A percentile compares a stretch with the other conserved stretches of the same genome.
Evolutionary conservation across 2,329 filamentous ascomycete genomes (phyloP).

Genomic region (Cladobotryum mycophilum): DNA sequence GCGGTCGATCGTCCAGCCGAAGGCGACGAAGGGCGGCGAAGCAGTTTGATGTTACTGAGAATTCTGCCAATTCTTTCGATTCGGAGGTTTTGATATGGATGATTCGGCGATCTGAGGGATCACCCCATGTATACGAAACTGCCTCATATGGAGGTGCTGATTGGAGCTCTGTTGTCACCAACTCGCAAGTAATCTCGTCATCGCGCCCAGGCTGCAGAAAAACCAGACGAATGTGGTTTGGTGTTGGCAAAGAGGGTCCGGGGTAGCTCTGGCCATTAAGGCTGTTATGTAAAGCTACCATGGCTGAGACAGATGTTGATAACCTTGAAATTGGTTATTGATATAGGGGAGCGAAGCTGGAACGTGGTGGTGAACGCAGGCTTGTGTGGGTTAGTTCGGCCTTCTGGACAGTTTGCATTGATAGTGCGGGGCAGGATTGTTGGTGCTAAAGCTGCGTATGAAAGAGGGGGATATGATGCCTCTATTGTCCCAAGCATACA

Average conservation of each 20-base stretch:
- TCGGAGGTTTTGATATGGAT: background rate
- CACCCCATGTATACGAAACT: background rate
- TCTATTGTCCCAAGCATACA: no score
- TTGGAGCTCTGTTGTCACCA: background rate
- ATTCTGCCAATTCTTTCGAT: background rate
- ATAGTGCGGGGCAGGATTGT: no score
- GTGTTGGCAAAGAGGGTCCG: background rate
- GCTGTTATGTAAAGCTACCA: no score
- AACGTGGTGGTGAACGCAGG: no score
- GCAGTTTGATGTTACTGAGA: background rate
- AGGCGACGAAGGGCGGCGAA: background rate
- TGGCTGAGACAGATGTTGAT: no score
- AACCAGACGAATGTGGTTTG: background rate
- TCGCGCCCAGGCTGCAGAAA: background rate
- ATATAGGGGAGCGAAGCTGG: no score
- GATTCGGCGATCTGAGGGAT: background rate
- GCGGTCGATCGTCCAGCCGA: background rate
- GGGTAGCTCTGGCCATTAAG: background rate
- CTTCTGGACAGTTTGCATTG: no score
- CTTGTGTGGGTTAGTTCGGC: no score
- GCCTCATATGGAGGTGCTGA: background rate
- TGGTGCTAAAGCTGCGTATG: no score
- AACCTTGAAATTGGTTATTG: no score
- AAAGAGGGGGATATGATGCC: no score
- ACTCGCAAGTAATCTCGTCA: background rate